Evolutionary conservation across 306 rosid genomes (phyloP), one percentile per base, ranked within the genome.

Genomic region (Crotalaria pallida): DNA sequence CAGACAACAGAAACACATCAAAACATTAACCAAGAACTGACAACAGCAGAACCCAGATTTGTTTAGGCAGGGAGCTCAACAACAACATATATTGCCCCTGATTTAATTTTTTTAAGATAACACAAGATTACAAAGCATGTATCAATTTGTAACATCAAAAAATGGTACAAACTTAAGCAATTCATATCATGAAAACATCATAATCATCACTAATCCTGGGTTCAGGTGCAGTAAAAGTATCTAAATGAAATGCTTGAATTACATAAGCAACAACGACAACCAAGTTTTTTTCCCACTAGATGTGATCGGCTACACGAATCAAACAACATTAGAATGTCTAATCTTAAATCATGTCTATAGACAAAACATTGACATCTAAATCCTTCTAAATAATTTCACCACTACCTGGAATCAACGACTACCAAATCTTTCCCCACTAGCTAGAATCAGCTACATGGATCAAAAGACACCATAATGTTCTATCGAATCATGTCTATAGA

Each of bases 11-110:
- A 77, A 57, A 50, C 24, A 43, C 29, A 68, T 22, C 34, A 53
- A 64, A 63, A 77, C 65, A 56, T 57, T 0, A 4, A 51, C 59
- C 6, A 34, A 43, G n/a, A 36, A 62, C 16, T n/a, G 70, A 62
- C 16, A 65, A 58, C 38, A 38, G 6, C 29, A 70, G 48, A 51
- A 66, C 11, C 75, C 23, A 53, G 44, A 19, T 49, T 58, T 3
- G 45, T 38, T 59, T 41, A 65, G 69, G 15, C n/a, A 53, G 61
- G n/a, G 63, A 41, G 15, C 72, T 58, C 18, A 76, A 59, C 34
- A 44, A 24, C 48, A 21, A 61, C 36, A 59, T 62, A 47, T 15
- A 50, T 60, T 45, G 17, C 2, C 33, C 22, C 34, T 47, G 2
- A 33, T 52, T 29, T 61, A 8, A 79, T 23, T 44, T 44, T 31